These are phyloP conservation scores for Neopestalotiopsis sp. DNA, from an alignment of 2,329 filamentous ascomycete genomes.

Conservation along the genomic window DNA sequence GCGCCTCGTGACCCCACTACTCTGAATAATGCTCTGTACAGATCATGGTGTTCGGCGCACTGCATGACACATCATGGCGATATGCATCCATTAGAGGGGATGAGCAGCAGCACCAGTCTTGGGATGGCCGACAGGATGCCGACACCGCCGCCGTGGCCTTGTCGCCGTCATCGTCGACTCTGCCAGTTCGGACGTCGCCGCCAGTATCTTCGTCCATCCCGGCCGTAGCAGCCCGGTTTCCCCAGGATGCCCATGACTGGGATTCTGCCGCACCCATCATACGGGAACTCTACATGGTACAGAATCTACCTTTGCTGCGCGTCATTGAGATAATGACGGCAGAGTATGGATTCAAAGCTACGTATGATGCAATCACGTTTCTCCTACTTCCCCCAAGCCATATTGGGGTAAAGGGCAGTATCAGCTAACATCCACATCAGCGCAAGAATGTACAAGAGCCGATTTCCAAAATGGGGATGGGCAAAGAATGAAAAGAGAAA, in stretches of 20 bases:
- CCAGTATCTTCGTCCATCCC: background rate
- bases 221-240: background rate
- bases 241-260: background rate
- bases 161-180: background rate
- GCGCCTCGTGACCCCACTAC: background rate
- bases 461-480: conserved; percentile 1
- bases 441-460: conserved; percentile 4
- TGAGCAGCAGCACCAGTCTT: background rate
- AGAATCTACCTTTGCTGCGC: background rate
- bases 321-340: conserved; percentile 4
- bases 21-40: background rate
- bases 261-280: background rate
- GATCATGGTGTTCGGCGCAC: background rate
- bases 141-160: background rate
- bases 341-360: conserved; percentile 1
- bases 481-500: background rate
- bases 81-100: background rate
- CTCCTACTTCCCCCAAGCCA: background rate
- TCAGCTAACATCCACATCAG: background rate
- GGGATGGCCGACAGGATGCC: background rate
- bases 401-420: too few species aligned
- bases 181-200: background rate
- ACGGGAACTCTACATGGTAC: conserved; percentile 1
- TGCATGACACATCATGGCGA: background rate
- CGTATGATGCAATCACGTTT: background rate